Evolutionary conservation across 495 filamentous ascomycete species (phyloP), one percentile per base, ranked within the genome.

Genomic region (Glarea lozoyensis): DNA sequence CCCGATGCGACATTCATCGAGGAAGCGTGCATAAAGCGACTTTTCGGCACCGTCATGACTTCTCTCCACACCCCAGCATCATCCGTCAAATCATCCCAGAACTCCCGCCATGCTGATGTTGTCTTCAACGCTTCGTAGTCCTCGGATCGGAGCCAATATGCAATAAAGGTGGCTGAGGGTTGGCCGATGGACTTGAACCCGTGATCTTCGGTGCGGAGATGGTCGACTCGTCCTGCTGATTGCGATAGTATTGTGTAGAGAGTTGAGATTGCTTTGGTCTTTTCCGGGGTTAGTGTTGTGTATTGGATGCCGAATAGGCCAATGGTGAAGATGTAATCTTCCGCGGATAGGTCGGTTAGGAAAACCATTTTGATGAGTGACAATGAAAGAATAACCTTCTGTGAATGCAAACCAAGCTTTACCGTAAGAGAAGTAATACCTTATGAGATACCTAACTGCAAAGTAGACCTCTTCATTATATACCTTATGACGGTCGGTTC

Each of bases 51-150:
- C 7, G 37, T 49, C 39, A 62, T 45, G 5, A 57, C 40, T 32
- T 62, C 60, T 25, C 58, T 50, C 48, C 49, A 62, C 3, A 60
- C 50, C 6, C 60, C 60, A 0, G 60, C 55, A 24, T 50, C 40
- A 23, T 37, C 21, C 4, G 60, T 44, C 13, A 62, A 48, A n/a
- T 15, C 27, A 10, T 27, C 18, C 57, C 57, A 62, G 43, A 62
- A 62, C 16, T 37, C 43, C 23, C 39, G 38, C 16, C 20, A 18
- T 18, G 34, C 15, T 4, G 13, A 18, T 25, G 31, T 45, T 16
- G 29, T 24, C 22, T 30, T 39, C 34, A n/a, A 39, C 24, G 38
- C 29, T 3, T 20, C 13, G 16, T 45, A 45, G 4, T 31, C 35
- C 15, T 38, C 33, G 3, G 43, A 27, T 9, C 12, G 16, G 13